phyloP scores from a whole-genome alignment of 176 grass and related monocot genomes.

The Tillandsia leiboldiana region DNA sequence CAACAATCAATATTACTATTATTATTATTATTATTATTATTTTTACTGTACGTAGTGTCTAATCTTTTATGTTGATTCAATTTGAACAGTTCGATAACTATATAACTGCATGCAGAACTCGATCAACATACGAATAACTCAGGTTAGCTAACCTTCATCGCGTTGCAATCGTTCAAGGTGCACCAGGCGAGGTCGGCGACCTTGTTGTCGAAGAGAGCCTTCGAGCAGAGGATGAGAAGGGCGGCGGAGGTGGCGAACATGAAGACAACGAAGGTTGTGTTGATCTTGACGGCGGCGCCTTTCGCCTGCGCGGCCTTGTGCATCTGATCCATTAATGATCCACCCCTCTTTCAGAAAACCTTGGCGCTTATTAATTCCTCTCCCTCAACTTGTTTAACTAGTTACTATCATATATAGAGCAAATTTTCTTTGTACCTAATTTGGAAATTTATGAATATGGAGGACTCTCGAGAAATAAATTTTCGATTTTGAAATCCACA shows the following conservation, averaged over 20 bases:
- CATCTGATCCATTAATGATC: neutral
- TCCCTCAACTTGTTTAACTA: neutral
- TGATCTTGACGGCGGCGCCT: neutral
- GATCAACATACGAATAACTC: neutral
- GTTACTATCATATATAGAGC: too few species aligned
- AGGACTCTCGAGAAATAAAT: too few species aligned
- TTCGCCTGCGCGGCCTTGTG: neutral
- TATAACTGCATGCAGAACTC: too few species aligned
- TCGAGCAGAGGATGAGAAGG: slow-evolving; percentile 10
- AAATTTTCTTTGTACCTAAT: too few species aligned
- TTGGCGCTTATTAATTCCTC: neutral
- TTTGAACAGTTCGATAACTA: too few species aligned
- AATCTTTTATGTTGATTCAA: too few species aligned
- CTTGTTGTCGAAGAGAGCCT: neutral
- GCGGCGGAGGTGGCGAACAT: neutral
- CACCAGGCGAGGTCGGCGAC: neutral
- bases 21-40: too few species aligned
- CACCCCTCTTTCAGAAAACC: neutral
- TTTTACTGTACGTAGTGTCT: too few species aligned
- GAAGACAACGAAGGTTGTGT: neutral
- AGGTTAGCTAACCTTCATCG: neutral
- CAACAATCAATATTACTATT: too few species aligned
- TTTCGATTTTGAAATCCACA: too few species aligned
- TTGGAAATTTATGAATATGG: too few species aligned
- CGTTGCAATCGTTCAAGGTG: neutral